These are phyloP conservation scores for Crithidia sp. DNA, from an alignment of 208 protist species.

Conservation along the genomic window DNA sequence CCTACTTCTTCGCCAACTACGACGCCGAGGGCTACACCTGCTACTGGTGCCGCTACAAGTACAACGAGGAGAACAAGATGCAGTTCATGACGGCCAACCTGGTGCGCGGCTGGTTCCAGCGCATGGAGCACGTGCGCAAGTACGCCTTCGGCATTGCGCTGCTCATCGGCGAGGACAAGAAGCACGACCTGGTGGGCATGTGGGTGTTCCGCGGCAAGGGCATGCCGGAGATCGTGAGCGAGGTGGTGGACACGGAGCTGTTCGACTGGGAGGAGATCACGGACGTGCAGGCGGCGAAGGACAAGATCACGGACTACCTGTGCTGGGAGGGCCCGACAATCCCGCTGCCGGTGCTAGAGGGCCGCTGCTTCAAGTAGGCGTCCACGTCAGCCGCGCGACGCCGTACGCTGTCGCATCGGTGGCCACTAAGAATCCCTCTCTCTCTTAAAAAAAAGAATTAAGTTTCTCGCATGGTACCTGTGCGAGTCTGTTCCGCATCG, in stretches of 20 bases:
- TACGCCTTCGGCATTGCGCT: conserved; percentile 84
- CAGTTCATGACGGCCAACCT: conserved; percentile 90
- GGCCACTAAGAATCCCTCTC: too few relatives aligned
- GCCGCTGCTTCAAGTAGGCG: conserved; percentile 76
- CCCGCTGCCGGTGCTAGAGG: conserved; percentile 75
- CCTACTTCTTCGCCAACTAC: conserved; percentile 74
- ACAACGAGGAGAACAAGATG: conserved; percentile 85
- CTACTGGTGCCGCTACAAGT: conserved; percentile 83
- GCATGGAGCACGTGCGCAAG: conserved; percentile 86
- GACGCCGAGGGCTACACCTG: conserved; percentile 72
- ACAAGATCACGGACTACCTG: conserved; percentile 81
- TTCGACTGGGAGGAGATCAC: conserved; percentile 77
- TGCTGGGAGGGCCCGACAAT: conserved; percentile 86
- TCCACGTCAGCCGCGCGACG: not conserved
- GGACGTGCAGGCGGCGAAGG: conserved; percentile 70
- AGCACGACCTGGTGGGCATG: conserved; percentile 75
- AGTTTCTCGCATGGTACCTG: too few relatives aligned
- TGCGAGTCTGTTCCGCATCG: too few relatives aligned
- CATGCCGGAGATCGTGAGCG: conserved; percentile 78
- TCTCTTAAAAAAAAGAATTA: too few relatives aligned
- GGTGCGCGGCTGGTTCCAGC: conserved; percentile 83
- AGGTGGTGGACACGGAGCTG: conserved; percentile 82
- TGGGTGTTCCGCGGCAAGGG: conserved; percentile 86
- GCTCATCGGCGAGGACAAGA: conserved; percentile 75
- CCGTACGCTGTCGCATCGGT: not conserved